Conservation (phyloP, 129 eudicot species). For the Ambrosia trifida region DNA sequence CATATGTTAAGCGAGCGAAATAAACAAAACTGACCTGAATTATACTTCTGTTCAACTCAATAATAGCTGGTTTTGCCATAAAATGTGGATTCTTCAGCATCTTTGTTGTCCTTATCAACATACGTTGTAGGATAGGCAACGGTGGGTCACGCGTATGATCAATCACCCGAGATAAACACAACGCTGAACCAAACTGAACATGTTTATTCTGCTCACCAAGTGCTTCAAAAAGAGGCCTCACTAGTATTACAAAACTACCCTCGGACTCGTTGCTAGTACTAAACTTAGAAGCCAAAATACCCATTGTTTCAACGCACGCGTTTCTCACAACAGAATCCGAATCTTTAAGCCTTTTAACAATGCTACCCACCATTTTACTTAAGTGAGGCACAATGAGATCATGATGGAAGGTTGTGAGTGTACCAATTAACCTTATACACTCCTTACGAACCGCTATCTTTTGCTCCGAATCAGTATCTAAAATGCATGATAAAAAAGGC, state of each 20-base stretch:
- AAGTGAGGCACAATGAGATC: constrained; percentile 56
- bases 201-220: constrained; percentile 89
- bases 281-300: constrained; percentile 70
- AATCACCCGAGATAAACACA: constrained; percentile 77
- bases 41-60: constrained; percentile 72
- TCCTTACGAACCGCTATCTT: constrained; percentile 83
- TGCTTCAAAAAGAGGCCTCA: constrained; percentile 84
- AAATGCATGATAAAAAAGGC: constrained; percentile 67
- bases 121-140: constrained; percentile 59
- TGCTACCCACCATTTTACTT: constrained; percentile 63
- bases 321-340: constrained; percentile 82
- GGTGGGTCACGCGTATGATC: constrained; percentile 75
- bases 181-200: constrained; percentile 73
- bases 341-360: constrained; percentile 83
- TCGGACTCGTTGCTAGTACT: constrained; percentile 43
- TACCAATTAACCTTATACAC: constrained; percentile 68
- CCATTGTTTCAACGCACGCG: constrained; percentile 75
- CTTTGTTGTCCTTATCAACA: constrained; percentile 70
- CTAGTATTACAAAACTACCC: constrained; percentile 61
- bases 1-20: background rate
- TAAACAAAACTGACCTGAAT: constrained; percentile 62
- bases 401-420: constrained; percentile 58
- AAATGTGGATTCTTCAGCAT: constrained; percentile 86
- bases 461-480: constrained; percentile 75
- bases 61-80: constrained; percentile 83